phyloP scores from a whole-genome alignment of 2,329 filamentous ascomycete genomes.

The Cercospora canescens region DNA sequence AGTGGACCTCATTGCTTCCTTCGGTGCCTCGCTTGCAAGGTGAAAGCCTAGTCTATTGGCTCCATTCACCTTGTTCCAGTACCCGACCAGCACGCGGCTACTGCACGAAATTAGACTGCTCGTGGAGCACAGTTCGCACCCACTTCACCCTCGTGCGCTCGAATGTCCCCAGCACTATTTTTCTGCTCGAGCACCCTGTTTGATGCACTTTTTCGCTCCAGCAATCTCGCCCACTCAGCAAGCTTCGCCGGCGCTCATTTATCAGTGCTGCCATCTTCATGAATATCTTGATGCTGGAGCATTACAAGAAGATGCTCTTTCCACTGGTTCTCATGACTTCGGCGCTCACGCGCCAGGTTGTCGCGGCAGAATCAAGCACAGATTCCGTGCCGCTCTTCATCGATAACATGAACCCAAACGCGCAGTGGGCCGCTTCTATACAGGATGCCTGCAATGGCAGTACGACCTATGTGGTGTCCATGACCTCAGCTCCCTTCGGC shows the following conservation, averaged over 20 bases:
- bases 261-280: not conserved
- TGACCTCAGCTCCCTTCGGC: conserved; percentile 24
- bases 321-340: not conserved
- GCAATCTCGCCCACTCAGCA: not conserved
- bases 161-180: not conserved
- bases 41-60: not conserved
- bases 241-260: not conserved
- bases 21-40: not conserved
- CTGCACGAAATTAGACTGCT: not conserved
- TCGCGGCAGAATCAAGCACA: not conserved
- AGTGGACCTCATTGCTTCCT: not conserved
- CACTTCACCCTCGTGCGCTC: not conserved
- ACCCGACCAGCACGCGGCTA: not conserved
- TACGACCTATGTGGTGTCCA: conserved; percentile 27
- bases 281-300: not conserved
- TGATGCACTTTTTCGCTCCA: not conserved
- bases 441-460: conserved; percentile 26
- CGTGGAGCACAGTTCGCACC: not conserved
- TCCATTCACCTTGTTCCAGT: not conserved
- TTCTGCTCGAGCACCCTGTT: not conserved
- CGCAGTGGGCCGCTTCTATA: conserved; percentile 27
- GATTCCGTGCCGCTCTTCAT: conserved; percentile 26
- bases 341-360: not conserved
- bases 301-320: not conserved
- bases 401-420: conserved; percentile 27